Evolutionary conservation across 2,329 filamentous ascomycete species (phyloP).

Genomic region (Decorospora gaudefroyi): DNA sequence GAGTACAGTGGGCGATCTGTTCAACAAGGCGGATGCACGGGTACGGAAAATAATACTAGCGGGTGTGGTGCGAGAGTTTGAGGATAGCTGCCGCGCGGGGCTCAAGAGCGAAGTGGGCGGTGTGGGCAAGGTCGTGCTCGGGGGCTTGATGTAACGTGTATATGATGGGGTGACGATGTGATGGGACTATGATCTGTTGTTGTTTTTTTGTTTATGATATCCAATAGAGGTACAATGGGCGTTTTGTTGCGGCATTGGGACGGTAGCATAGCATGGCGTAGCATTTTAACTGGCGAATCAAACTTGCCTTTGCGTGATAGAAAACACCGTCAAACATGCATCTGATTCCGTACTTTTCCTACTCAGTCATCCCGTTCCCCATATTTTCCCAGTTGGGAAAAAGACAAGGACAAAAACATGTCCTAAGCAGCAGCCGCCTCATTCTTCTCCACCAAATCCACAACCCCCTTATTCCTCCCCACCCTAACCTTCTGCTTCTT

Average conservation of each 20-base stretch:
- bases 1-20: slow-evolving; percentile 72
- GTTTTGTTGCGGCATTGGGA: not conserved
- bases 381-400: not conserved
- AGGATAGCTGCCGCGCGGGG: slow-evolving; percentile 77
- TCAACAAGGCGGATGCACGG: slow-evolving; percentile 83
- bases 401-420: too few species aligned
- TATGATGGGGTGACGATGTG: not conserved
- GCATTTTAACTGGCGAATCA: too few species aligned
- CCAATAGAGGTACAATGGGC: slow-evolving; percentile 2
- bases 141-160: slow-evolving; percentile 69
- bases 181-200: slow-evolving; percentile 1
- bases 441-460: slow-evolving; percentile 74
- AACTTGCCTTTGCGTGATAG: too few species aligned
- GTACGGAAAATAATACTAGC: slow-evolving; percentile 88
- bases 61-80: slow-evolving; percentile 87
- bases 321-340: too few species aligned
- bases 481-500: slow-evolving; percentile 73
- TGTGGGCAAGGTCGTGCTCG: slow-evolving; percentile 85
- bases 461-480: slow-evolving; percentile 76
- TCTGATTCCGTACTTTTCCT: not conserved
- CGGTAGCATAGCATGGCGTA: not conserved
- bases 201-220: slow-evolving; percentile 13
- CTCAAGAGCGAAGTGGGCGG: slow-evolving; percentile 81
- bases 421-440: slow-evolving; percentile 48
- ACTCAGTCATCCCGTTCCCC: not conserved